phyloP scores from a whole-genome alignment of 73 alveolate species.

The Tetrahymena thermophila region DNA sequence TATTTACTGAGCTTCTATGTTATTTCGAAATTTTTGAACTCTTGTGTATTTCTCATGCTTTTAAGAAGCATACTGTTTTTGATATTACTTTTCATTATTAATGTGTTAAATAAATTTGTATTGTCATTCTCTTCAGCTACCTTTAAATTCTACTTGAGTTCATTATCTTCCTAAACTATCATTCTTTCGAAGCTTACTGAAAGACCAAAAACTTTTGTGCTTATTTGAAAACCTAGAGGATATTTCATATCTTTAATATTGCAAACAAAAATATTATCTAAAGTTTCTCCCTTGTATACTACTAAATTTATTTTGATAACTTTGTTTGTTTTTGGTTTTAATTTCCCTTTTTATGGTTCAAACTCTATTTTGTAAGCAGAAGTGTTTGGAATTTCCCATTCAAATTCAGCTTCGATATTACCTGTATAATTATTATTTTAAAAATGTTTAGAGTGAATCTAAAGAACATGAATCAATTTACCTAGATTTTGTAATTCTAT shows the following conservation, averaged over 20 bases:
- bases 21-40: neutral
- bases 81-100: neutral
- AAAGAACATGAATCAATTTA: constrained; percentile 6
- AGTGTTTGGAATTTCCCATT: neutral
- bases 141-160: neutral
- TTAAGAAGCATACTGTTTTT: constrained; percentile 7
- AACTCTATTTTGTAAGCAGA: constrained; percentile 18
- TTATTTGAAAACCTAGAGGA: constrained; percentile 49
- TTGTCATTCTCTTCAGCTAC: neutral
- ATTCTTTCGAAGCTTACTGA: constrained; percentile 37
- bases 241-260: constrained; percentile 45
- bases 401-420: neutral
- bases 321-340: constrained; percentile 49
- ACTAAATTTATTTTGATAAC: constrained; percentile 23
- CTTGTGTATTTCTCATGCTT: neutral
- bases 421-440: constrained; percentile 20
- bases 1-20: constrained; percentile 9
- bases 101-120: neutral
- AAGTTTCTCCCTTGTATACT: constrained; percentile 47
- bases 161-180: constrained; percentile 20
- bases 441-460: constrained; percentile 18
- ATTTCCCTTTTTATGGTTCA: constrained; percentile 52
- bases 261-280: constrained; percentile 47
- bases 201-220: constrained; percentile 58
- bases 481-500: constrained; percentile 49